Conservation (phyloP, 2,329 filamentous ascomycete species). For the Aspergillus brasiliensis region DNA sequence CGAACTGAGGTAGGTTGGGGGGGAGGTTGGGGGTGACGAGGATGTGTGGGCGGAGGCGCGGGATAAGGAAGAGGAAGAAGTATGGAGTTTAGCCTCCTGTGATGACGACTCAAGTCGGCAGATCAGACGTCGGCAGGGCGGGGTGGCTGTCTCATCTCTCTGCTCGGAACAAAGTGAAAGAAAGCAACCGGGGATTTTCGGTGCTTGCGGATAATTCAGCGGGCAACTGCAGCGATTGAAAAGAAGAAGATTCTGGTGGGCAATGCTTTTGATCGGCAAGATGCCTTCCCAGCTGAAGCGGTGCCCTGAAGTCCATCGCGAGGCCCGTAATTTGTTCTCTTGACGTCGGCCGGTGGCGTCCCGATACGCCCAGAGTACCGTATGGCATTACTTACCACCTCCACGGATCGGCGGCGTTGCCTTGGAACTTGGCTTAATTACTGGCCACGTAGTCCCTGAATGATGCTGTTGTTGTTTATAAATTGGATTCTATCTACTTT, state of each 20-base stretch:
- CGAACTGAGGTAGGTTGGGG: not conserved
- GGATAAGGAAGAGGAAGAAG: conserved; percentile 8
- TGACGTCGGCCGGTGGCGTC: conserved; percentile 7
- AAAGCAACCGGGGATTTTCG: not conserved
- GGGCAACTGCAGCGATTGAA: conserved; percentile 1
- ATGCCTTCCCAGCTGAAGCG: not conserved
- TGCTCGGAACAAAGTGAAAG: not conserved
- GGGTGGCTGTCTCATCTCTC: conserved; percentile 4
- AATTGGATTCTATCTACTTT: not conserved
- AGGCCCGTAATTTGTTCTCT: not conserved
- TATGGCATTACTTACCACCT: not conserved
- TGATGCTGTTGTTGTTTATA: not conserved
- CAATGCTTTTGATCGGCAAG: conserved; percentile 3
- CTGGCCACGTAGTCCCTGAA: not conserved
- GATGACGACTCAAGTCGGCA: conserved; percentile 9
- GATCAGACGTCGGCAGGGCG: conserved; percentile 2
- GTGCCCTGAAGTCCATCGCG: not conserved
- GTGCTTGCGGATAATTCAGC: not conserved
- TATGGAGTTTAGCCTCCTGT: conserved; percentile 9
- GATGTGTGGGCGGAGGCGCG: conserved; percentile 1
- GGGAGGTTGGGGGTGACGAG: conserved; percentile 1
- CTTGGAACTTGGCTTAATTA: not conserved
- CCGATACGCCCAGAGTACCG: not conserved
- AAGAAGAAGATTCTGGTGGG: not conserved
- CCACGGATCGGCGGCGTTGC: not conserved